These are phyloP conservation scores for Populus hybrid DNA, from an alignment of 441 rosid genomes.

Conservation along the genomic window DNA sequence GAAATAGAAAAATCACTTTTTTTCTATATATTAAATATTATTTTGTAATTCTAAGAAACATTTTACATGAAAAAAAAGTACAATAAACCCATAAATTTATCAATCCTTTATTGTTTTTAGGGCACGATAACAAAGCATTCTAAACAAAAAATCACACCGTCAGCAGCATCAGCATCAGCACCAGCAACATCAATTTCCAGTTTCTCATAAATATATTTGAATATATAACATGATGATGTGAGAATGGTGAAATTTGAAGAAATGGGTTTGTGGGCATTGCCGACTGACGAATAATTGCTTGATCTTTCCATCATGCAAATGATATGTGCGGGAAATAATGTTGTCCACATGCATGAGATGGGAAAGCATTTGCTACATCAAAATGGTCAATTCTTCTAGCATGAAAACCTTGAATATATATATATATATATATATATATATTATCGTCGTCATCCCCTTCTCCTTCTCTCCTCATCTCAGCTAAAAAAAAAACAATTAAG, in stretches of 20 bases:
- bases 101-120: no score
- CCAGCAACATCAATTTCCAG: no score
- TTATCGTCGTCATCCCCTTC: neutral
- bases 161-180: no score
- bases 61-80: neutral
- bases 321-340: conserved; percentile 4
- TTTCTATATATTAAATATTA: no score
- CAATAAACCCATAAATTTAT: no score
- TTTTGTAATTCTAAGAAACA: neutral
- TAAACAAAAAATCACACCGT: no score
- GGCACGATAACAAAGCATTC: no score
- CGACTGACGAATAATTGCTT: conserved; percentile 11
- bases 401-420: neutral
- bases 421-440: neutral
- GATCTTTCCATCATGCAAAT: conserved; percentile 10
- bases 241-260: no score
- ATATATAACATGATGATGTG: neutral
- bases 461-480: neutral
- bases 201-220: neutral
- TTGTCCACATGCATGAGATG: conserved; percentile 6
- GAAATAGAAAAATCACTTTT: neutral
- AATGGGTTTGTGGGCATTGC: neutral
- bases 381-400: neutral
- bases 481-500: neutral
- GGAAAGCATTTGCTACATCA: neutral